These are phyloP conservation scores for Sanguinoderma infundibulare DNA, from an alignment of 1,284 basidiomycete species.

Conservation along the genomic window DNA sequence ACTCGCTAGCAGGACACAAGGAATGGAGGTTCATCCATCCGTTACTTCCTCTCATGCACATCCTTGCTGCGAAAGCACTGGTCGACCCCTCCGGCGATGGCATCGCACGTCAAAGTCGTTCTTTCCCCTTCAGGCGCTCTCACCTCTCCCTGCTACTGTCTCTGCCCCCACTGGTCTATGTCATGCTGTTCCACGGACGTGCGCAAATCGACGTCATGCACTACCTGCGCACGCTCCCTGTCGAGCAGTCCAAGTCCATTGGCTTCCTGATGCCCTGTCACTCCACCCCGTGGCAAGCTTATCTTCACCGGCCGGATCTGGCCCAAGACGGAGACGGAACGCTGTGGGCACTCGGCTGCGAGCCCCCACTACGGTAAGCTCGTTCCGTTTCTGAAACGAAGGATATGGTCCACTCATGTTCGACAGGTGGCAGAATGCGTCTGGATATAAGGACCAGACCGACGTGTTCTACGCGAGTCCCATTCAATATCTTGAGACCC, in stretches of 20 bases:
- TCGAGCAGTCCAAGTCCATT: slow-evolving; percentile 58
- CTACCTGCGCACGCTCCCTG: slow-evolving; percentile 59
- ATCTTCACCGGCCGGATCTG: slow-evolving; percentile 76
- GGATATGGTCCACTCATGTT: slow-evolving; percentile 13
- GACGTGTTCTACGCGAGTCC: slow-evolving; percentile 85
- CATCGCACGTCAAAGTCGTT: slow-evolving; percentile 16
- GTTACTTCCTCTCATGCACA: slow-evolving; percentile 82
- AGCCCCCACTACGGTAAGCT: slow-evolving; percentile 81
- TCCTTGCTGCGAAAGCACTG: slow-evolving; percentile 79
- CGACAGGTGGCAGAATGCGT: slow-evolving; percentile 52
- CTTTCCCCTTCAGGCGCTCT: slow-evolving; percentile 16
- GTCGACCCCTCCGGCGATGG: slow-evolving; percentile 45
- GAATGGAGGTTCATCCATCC: slow-evolving; percentile 98
- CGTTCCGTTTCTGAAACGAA: slow-evolving; percentile 30
- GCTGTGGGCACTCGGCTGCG: slow-evolving; percentile 89
- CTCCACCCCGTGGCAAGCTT: slow-evolving; percentile 94
- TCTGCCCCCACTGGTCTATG: slow-evolving; percentile 68
- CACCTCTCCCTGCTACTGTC: slow-evolving; percentile 57
- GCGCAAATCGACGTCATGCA: slow-evolving; percentile 80
- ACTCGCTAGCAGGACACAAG: slow-evolving; percentile 88
- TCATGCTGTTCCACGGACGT: slow-evolving; percentile 73
- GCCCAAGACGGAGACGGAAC: slow-evolving; percentile 43
- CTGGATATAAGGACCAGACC: slow-evolving; percentile 81
- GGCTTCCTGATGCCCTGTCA: slow-evolving; percentile 97
- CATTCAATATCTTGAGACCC: slow-evolving; percentile 60